Conservation (phyloP, 495 filamentous ascomycete genomes). For the Darksidea phi region DNA sequence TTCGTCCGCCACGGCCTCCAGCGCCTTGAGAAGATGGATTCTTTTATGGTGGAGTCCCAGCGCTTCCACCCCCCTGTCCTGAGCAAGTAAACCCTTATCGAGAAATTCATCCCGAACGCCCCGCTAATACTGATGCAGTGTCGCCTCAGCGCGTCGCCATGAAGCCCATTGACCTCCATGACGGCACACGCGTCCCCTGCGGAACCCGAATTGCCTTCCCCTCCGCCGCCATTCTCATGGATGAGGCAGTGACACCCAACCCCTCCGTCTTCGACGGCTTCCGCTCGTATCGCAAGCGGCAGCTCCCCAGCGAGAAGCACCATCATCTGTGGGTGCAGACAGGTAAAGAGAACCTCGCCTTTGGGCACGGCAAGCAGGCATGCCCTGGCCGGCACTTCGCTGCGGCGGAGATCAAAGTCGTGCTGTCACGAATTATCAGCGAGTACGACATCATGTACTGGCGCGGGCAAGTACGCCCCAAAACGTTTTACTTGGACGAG, state of each 20-base stretch:
- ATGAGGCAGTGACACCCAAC: conserved; percentile 26
- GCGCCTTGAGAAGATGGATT: conserved; percentile 53
- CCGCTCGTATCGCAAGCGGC: conserved; percentile 52
- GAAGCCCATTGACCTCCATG: conserved; percentile 16
- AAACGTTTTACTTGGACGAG: not conserved
- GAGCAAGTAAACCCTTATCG: too few species aligned
- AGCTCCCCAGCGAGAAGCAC: conserved; percentile 39
- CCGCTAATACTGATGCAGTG: too few species aligned
- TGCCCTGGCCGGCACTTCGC: conserved; percentile 58
- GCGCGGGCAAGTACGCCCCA: not conserved
- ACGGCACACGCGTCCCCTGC: conserved; percentile 22
- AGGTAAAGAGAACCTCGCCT: conserved; percentile 45
- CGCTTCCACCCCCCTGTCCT: conserved; percentile 33
- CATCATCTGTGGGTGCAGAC: conserved; percentile 49
- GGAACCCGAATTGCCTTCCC: conserved; percentile 4
- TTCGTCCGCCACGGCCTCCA: conserved; percentile 41
- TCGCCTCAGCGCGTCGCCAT: too few species aligned
- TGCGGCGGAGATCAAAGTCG: conserved; percentile 50
- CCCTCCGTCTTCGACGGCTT: conserved; percentile 54
- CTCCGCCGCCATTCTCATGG: not conserved
- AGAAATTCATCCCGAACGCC: too few species aligned
- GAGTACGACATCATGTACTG: conserved; percentile 30
- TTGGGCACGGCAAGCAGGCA: conserved; percentile 54
- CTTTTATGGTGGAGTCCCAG: conserved; percentile 55
- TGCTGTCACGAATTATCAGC: conserved; percentile 25